These are phyloP conservation scores for Liriodendron chinense DNA, from an alignment of 164 flowering plant genomes.

Conservation along the genomic window DNA sequence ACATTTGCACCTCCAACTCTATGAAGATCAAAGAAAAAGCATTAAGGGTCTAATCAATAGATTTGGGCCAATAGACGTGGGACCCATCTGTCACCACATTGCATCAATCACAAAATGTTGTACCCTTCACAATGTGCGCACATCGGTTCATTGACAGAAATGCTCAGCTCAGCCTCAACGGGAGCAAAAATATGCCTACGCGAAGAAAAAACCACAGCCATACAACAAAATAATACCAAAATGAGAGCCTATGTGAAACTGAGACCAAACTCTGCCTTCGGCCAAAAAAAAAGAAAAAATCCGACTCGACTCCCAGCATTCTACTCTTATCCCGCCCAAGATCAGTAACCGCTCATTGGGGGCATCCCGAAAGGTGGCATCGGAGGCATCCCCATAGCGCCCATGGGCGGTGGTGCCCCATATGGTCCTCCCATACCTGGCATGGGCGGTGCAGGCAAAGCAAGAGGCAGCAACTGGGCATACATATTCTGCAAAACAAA, in stretches of 20 bases:
- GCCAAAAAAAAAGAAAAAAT: neutral
- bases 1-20: neutral
- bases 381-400: slow-evolving; percentile 90
- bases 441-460: slow-evolving; percentile 97
- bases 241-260: slow-evolving; percentile 12
- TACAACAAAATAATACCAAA: slow-evolving; percentile 6
- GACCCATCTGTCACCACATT: neutral
- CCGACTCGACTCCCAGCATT: neutral
- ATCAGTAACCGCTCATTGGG: slow-evolving; percentile 67
- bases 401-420: slow-evolving; percentile 82
- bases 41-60: neutral
- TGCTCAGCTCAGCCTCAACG: slow-evolving; percentile 26
- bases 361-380: slow-evolving; percentile 99
- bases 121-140: neutral
- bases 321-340: neutral
- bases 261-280: slow-evolving; percentile 15
- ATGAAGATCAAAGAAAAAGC: neutral
- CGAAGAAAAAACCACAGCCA: slow-evolving; percentile 31
- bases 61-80: neutral
- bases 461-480: slow-evolving; percentile 96
- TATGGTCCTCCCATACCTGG: slow-evolving; percentile 71
- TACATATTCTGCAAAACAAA: slow-evolving; percentile 84
- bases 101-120: neutral
- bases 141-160: slow-evolving; percentile 1
- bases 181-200: slow-evolving; percentile 45